phyloP scores from a whole-genome alignment of 306 rosid species.

The Senna siamea region DNA sequence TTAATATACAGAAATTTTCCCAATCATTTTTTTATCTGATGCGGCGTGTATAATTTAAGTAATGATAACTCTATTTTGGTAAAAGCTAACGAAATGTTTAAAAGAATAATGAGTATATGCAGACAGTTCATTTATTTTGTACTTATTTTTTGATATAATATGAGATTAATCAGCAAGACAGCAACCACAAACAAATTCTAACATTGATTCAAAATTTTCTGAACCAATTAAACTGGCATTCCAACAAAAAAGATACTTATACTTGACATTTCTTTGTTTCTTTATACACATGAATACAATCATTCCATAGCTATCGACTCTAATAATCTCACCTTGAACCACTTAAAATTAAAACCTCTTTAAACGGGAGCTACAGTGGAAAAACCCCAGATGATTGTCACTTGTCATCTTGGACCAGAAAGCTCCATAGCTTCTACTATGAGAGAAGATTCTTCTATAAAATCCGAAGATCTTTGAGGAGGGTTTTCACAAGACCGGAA shows the following conservation, averaged over 20 bases:
- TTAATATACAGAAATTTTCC: no score
- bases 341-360: slow-evolving; percentile 34
- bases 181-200: no score
- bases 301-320: slow-evolving; percentile 63
- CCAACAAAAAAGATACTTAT: slow-evolving; percentile 47
- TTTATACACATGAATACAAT: slow-evolving; percentile 64
- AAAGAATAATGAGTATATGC: no score
- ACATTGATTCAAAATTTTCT: no score
- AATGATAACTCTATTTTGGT: no score
- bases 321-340: slow-evolving; percentile 40
- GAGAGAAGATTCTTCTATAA: slow-evolving; percentile 88
- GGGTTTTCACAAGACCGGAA: slow-evolving; percentile 64
- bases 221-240: slow-evolving; percentile 42
- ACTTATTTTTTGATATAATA: no score
- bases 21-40: no score
- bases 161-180: no score
- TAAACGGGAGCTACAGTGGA: slow-evolving; percentile 24
- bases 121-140: no score
- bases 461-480: slow-evolving; percentile 85
- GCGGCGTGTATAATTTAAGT: no score
- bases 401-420: slow-evolving; percentile 78
- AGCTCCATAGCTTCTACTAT: slow-evolving; percentile 98
- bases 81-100: no score
- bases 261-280: slow-evolving; percentile 52
- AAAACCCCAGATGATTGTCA: slow-evolving; percentile 54